Percentiles rank a stretch among this genome's conserved stretches.
Conservation (phyloP, 129 eudicot species). For the Saposhnikovia divaricata region DNA sequence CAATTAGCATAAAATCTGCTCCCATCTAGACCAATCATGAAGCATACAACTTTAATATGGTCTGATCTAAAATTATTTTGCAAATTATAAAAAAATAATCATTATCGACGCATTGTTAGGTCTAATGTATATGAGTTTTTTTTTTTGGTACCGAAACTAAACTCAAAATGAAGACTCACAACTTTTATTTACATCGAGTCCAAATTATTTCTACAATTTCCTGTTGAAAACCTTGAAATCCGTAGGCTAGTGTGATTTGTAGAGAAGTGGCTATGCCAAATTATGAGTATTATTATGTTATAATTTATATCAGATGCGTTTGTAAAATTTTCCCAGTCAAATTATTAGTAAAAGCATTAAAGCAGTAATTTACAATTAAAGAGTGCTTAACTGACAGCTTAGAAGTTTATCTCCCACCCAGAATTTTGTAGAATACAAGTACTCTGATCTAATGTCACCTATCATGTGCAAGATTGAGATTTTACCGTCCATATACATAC, state of each 20-base stretch:
- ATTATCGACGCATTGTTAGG: background rate
- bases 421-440: background rate
- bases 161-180: background rate
- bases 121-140: background rate
- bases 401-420: background rate
- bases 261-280: background rate
- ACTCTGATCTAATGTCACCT: background rate
- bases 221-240: too few species aligned
- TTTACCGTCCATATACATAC: background rate
- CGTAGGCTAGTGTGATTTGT: background rate
- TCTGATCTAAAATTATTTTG: background rate
- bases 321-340: background rate
- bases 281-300: background rate
- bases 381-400: background rate
- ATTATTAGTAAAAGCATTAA: too few species aligned
- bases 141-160: background rate
- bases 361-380: too few species aligned
- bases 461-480: background rate
- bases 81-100: background rate
- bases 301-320: background rate
- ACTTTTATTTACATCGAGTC: background rate
- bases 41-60: background rate
- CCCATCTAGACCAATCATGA: background rate
- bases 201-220: background rate
- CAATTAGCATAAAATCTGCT: background rate